Evolutionary conservation across 495 filamentous ascomycete genomes (phyloP).

Genomic region (Talaromyces borbonicus): DNA sequence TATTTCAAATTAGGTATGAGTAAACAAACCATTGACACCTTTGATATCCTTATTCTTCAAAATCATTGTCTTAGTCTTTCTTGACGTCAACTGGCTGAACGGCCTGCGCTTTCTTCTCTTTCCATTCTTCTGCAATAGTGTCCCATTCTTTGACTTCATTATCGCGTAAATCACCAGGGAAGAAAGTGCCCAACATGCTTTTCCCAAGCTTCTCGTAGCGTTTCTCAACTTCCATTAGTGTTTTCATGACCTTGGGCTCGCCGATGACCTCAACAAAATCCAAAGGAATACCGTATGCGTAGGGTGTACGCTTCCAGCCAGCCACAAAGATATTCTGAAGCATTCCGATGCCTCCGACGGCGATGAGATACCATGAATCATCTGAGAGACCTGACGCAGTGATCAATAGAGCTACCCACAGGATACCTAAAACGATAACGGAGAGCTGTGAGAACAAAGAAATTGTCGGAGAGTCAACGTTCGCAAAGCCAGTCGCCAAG

Average conservation of each 20-base stretch:
- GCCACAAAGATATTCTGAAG: constrained; percentile 35
- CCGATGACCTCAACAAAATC: constrained; percentile 17
- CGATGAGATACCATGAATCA: constrained; percentile 35
- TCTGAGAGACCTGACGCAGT: constrained; percentile 20
- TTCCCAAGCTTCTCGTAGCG: constrained; percentile 19
- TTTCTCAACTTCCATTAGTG: constrained; percentile 20
- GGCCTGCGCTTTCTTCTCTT: constrained; percentile 4
- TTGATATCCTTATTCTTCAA: no score
- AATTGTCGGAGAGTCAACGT: constrained; percentile 10
- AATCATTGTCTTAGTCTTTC: constrained; percentile 1
- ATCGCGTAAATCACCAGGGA: constrained; percentile 19
- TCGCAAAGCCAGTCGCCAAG: constrained; percentile 23
- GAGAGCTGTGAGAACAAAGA: constrained; percentile 11
- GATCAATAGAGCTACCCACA: constrained; percentile 34
- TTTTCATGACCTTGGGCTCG: constrained; percentile 23
- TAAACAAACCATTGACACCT: no score
- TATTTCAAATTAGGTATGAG: no score
- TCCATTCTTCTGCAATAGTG: constrained; percentile 9
- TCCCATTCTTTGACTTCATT: constrained; percentile 18
- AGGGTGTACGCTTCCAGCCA: constrained; percentile 19
- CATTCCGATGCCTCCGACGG: constrained; percentile 34
- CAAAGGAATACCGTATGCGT: constrained; percentile 20
- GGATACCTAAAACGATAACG: constrained; percentile 15
- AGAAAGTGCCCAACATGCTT: constrained; percentile 22
- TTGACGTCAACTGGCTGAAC: background rate